These are phyloP conservation scores for Punctularia strigosozonata DNA, from an alignment of 768 basidiomycete genomes.

Conservation along the genomic window DNA sequence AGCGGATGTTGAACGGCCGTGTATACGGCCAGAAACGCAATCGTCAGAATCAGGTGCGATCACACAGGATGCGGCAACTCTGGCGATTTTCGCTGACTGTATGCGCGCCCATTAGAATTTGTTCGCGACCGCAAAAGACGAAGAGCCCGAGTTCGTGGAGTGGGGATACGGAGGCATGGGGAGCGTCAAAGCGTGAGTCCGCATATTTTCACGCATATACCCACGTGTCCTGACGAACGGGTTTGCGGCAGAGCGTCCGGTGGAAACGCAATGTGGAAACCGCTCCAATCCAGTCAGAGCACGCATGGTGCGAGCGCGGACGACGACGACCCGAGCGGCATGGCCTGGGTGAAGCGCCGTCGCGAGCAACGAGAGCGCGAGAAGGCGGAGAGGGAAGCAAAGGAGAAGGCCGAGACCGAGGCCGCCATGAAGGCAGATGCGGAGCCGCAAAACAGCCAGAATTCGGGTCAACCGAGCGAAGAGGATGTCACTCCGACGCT, in stretches of 20 bases:
- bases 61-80: too few relatives aligned
- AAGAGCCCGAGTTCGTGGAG: conserved; percentile 81
- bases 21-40: conserved; percentile 49
- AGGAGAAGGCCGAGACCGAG: conserved; percentile 17
- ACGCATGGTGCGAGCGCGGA: conserved; percentile 26
- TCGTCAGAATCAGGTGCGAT: background rate
- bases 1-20: conserved; percentile 75
- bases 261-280: background rate
- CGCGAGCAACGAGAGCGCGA: conserved; percentile 46
- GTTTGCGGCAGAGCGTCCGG: background rate
- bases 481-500: conserved; percentile 7
- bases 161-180: conserved; percentile 92
- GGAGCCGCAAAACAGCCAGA: conserved; percentile 2
- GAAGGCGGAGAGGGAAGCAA: conserved; percentile 28
- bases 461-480: conserved; percentile 4
- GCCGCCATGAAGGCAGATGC: conserved; percentile 15
- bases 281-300: too few relatives aligned
- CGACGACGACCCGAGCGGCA: conserved; percentile 76
- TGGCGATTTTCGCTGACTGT: too few relatives aligned
- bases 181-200: conserved; percentile 28
- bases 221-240: too few relatives aligned
- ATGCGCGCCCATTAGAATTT: conserved; percentile 36
- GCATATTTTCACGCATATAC: too few relatives aligned
- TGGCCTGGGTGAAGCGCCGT: conserved; percentile 69
- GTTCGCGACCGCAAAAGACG: conserved; percentile 50